Percentiles rank a stretch among this genome's conserved stretches.
These are phyloP conservation scores for Rhytidhysteron rufulum DNA, from an alignment of 2,329 filamentous ascomycete genomes.

Conservation along the genomic window DNA sequence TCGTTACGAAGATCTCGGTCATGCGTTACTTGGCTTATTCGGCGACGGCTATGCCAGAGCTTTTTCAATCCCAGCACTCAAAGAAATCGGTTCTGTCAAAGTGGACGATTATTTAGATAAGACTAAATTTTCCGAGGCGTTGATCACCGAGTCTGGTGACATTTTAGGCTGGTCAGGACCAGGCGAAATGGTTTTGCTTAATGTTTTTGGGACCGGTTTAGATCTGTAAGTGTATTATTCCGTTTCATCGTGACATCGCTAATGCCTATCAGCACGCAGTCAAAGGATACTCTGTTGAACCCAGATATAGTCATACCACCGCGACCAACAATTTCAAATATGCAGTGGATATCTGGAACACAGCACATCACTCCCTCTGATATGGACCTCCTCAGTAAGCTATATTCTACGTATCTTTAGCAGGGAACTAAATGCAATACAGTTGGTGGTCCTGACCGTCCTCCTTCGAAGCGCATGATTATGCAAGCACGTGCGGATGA, in stretches of 20 bases:
- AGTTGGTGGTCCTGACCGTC: conserved; percentile 81
- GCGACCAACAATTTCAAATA: conserved; percentile 86
- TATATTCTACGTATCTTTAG: too few species aligned
- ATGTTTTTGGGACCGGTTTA: conserved; percentile 75
- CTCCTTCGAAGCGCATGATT: conserved; percentile 83
- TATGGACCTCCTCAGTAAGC: conserved; percentile 72
- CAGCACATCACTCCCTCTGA: conserved; percentile 85
- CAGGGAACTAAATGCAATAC: too few species aligned
- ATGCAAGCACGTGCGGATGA: conserved; percentile 75
- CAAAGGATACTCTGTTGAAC: conserved; percentile 75
- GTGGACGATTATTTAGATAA: conserved; percentile 68
- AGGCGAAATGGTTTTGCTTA: conserved; percentile 77
- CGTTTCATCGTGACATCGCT: conserved; percentile 3
- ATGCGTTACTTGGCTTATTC: conserved; percentile 79
- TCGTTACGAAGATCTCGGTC: conserved; percentile 69
- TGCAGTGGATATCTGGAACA: conserved; percentile 96
- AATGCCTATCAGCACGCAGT: conserved; percentile 35
- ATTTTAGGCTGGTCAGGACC: conserved; percentile 86
- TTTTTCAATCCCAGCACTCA: conserved; percentile 82
- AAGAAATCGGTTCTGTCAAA: conserved; percentile 69
- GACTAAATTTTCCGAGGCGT: conserved; percentile 63
- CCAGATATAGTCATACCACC: conserved; percentile 68
- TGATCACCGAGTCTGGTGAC: conserved; percentile 74
- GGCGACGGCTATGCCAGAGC: conserved; percentile 76
- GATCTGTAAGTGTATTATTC: conserved; percentile 50